A percentile compares a stretch with the other conserved stretches of the same genome.
Evolutionary conservation across 2,329 filamentous ascomycete species (phyloP).

Genomic region (Clarireedia paspali): DNA sequence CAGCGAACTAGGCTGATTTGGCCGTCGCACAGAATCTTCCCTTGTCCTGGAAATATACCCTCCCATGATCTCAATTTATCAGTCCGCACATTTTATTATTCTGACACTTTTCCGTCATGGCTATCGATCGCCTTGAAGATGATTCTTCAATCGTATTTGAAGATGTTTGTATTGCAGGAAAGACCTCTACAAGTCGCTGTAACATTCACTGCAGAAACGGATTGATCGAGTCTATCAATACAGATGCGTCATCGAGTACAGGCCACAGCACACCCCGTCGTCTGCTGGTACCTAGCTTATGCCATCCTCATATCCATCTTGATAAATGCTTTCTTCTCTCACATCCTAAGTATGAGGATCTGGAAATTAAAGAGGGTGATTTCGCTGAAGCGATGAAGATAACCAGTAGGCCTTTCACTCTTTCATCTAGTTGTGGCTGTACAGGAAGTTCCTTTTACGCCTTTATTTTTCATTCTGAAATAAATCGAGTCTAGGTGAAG

Average conservation of each 20-base stretch:
- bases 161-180: constrained; percentile 28
- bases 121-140: no score
- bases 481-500: constrained; percentile 30
- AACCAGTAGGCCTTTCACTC: constrained; percentile 32
- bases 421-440: neutral
- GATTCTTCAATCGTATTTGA: neutral
- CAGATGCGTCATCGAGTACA: neutral
- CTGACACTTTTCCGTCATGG: no score
- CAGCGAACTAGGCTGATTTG: no score
- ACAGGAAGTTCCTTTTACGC: neutral
- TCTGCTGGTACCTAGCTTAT: constrained; percentile 48
- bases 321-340: constrained; percentile 58
- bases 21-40: no score
- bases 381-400: constrained; percentile 58
- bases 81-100: no score
- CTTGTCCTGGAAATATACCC: no score
- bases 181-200: constrained; percentile 22
- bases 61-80: no score
- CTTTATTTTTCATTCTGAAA: neutral
- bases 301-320: constrained; percentile 66
- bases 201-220: constrained; percentile 27
- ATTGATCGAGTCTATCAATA: constrained; percentile 15
- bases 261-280: neutral
- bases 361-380: constrained; percentile 51
- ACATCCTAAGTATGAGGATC: constrained; percentile 49